Conservation (phyloP, 768 basidiomycete genomes). For the Mycena filopes region DNA sequence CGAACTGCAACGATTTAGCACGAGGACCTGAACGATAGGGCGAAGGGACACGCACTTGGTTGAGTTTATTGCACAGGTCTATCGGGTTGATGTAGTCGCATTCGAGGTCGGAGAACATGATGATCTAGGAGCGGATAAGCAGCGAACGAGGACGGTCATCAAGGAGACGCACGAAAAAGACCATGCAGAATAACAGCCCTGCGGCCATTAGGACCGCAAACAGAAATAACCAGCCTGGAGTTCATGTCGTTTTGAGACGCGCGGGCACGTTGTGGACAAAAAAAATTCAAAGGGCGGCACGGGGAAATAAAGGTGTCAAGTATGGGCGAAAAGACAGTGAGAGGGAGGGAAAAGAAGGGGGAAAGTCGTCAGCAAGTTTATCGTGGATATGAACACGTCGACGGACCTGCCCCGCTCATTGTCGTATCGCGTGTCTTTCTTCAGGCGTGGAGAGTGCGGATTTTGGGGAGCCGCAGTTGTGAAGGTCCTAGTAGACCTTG, state of each 20-base stretch:
- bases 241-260: neutral
- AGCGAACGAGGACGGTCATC: neutral
- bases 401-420: slow-evolving; percentile 59
- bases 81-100: slow-evolving; percentile 99
- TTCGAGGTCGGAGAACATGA: slow-evolving; percentile 99
- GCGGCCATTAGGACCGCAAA: slow-evolving; percentile 97
- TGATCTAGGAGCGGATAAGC: slow-evolving; percentile 70
- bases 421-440: slow-evolving; percentile 26
- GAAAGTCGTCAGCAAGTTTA: slow-evolving; percentile 4
- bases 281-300: neutral
- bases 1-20: slow-evolving; percentile 71
- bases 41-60: slow-evolving; percentile 71
- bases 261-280: neutral
- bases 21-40: neutral
- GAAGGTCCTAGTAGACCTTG: neutral
- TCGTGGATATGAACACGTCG: slow-evolving; percentile 15
- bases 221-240: slow-evolving; percentile 75
- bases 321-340: neutral
- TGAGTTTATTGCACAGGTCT: slow-evolving; percentile 99
- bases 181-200: slow-evolving; percentile 96
- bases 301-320: neutral
- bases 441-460: slow-evolving; percentile 19
- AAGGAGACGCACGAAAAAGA: slow-evolving; percentile 89
- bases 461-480: neutral
- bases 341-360: neutral